Percentiles rank a stretch among this genome's conserved stretches.
Conservation (phyloP, 306 rosid genomes). For the Abrus pulchellus region DNA sequence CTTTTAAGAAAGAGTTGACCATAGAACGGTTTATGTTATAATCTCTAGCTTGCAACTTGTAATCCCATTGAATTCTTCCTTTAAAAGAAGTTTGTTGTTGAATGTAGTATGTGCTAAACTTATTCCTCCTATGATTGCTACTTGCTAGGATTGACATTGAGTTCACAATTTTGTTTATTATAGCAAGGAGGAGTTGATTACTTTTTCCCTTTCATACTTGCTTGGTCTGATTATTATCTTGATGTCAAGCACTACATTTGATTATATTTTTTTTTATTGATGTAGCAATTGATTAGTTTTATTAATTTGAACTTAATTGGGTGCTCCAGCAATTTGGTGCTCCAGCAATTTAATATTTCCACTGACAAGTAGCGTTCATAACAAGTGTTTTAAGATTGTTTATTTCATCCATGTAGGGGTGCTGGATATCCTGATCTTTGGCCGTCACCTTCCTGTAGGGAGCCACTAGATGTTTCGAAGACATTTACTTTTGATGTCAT, state of each 20-base stretch:
- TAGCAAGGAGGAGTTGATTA: constrained; percentile 24
- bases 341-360: constrained; percentile 28
- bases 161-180: constrained; percentile 26
- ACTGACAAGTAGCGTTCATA: constrained; percentile 1
- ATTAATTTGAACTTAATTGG: background rate
- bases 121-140: constrained; percentile 14
- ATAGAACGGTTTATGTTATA: background rate
- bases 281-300: background rate
- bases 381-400: constrained; percentile 18
- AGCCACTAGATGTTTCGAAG: constrained; percentile 95
- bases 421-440: constrained; percentile 94
- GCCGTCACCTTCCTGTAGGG: constrained; percentile 88
- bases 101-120: constrained; percentile 8
- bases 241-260: constrained; percentile 32
- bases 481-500: constrained; percentile 79
- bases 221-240: constrained; percentile 28
- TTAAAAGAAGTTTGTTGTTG: constrained; percentile 35
- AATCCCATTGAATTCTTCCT: constrained; percentile 14
- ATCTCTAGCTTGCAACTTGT: constrained; percentile 8
- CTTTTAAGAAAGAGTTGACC: constrained; percentile 5
- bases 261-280: background rate
- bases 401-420: constrained; percentile 71
- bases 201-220: constrained; percentile 32
- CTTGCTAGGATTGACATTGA: constrained; percentile 18
- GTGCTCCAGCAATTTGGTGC: constrained; percentile 30